phyloP scores from a whole-genome alignment of 306 rosid genomes.

The Mimosa pudica region DNA sequence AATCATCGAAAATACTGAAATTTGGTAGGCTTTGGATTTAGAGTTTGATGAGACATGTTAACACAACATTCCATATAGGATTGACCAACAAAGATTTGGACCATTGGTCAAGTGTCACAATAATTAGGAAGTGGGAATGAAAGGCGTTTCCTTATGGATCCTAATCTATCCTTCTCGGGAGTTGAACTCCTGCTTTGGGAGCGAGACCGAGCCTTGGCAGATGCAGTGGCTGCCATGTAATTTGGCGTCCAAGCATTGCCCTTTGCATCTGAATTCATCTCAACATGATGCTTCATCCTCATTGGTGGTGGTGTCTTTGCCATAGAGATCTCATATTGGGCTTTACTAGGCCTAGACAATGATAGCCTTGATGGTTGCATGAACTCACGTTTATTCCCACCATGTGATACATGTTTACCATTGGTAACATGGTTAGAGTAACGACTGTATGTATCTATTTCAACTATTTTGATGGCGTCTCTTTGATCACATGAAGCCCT shows the following conservation, averaged over 20 bases:
- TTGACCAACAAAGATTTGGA: background rate
- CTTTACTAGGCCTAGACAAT: slow-evolving; percentile 26
- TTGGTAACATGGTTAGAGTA: slow-evolving; percentile 28
- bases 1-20: background rate
- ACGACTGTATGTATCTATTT: slow-evolving; percentile 51
- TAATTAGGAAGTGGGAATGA: slow-evolving; percentile 38
- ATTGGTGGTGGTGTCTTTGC: slow-evolving; percentile 44
- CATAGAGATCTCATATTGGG: slow-evolving; percentile 18
- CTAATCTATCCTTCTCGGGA: slow-evolving; percentile 34
- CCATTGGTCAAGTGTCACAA: slow-evolving; percentile 9
- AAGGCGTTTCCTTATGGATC: slow-evolving; percentile 46
- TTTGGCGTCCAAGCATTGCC: slow-evolving; percentile 34
- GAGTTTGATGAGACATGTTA: background rate
- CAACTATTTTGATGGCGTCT: slow-evolving; percentile 54
- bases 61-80: too few species aligned
- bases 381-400: slow-evolving; percentile 4
- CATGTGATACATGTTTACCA: slow-evolving; percentile 12
- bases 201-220: slow-evolving; percentile 53
- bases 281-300: slow-evolving; percentile 35
- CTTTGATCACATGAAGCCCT: slow-evolving; percentile 50
- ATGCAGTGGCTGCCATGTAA: slow-evolving; percentile 61
- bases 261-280: slow-evolving; percentile 36
- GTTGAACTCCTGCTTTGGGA: slow-evolving; percentile 47
- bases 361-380: slow-evolving; percentile 29
- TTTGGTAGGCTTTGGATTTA: background rate